phyloP scores from a whole-genome alignment of 805 yeast genomes.

The Candida vartiovaarae region DNA sequence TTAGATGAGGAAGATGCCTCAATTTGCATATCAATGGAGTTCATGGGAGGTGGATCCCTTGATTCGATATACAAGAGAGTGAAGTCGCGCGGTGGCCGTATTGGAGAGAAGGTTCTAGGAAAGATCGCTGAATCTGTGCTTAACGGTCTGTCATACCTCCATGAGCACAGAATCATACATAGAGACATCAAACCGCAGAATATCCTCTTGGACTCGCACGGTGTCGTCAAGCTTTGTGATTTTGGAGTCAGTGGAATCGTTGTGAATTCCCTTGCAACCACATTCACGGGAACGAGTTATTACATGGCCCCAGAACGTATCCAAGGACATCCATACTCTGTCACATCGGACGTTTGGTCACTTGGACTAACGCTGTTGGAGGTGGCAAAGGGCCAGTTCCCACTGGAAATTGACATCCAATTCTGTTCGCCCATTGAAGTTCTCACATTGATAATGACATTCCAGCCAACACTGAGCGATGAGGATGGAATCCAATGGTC shows the following conservation, averaged over 20 bases:
- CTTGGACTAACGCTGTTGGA: constrained; percentile 86
- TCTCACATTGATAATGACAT: constrained; percentile 70
- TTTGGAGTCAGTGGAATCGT: constrained; percentile 98
- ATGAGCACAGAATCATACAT: constrained; percentile 83
- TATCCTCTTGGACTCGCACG: constrained; percentile 65
- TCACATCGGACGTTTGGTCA: constrained; percentile 96
- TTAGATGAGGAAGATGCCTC: constrained; percentile 67
- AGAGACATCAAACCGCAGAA: constrained; percentile 96
- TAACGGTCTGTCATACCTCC: constrained; percentile 79
- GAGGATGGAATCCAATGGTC: constrained; percentile 73
- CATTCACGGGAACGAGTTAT: constrained; percentile 95
- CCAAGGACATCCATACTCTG: constrained; percentile 91
- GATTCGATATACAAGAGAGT: constrained; percentile 87
- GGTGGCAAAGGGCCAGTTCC: constrained; percentile 89
- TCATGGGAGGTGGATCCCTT: constrained; percentile 87
- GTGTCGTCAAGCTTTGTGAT: constrained; percentile 90
- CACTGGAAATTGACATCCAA: constrained; percentile 38
- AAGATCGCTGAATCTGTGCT: constrained; percentile 83
- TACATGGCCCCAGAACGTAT: constrained; percentile 99
- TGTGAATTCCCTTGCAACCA: constrained; percentile 89
- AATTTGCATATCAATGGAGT: constrained; percentile 95
- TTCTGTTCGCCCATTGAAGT: constrained; percentile 83
- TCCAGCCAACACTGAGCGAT: constrained; percentile 74
- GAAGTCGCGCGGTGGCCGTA: constrained; percentile 67
- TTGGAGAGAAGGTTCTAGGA: constrained; percentile 90